Conservation (phyloP, 345 rosid species). For the Citrus sinensis region DNA sequence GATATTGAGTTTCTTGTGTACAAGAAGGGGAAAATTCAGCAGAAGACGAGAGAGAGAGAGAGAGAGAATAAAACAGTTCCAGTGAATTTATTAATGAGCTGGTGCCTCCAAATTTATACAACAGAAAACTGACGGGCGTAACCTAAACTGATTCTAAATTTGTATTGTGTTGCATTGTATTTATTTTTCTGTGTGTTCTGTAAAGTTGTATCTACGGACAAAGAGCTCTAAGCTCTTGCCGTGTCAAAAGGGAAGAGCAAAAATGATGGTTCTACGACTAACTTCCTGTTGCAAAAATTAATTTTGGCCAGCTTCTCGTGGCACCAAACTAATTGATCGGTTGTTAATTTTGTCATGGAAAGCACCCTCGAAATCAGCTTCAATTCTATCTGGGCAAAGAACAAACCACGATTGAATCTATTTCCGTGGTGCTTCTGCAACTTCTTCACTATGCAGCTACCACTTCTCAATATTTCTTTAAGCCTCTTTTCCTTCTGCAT, state of each 20-base stretch:
- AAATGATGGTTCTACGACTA: slow-evolving; percentile 61
- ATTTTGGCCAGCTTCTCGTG: slow-evolving; percentile 55
- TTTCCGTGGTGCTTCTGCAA: slow-evolving; percentile 47
- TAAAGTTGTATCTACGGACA: background rate
- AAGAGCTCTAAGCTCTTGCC: background rate
- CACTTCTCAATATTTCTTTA: slow-evolving; percentile 60
- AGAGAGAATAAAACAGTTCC: too few relatives aligned
- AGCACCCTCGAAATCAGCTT: slow-evolving; percentile 65
- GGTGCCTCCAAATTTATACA: background rate
- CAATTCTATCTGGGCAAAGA: slow-evolving; percentile 57
- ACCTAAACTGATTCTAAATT: background rate
- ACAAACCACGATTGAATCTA: slow-evolving; percentile 32
- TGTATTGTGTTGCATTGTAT: background rate
- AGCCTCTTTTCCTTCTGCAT: slow-evolving; percentile 71
- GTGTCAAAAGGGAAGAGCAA: slow-evolving; percentile 60
- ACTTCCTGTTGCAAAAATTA: slow-evolving; percentile 41
- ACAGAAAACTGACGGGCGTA: background rate
- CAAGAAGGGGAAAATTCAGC: too few relatives aligned
- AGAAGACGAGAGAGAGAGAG: too few relatives aligned
- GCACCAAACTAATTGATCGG: slow-evolving; percentile 79
- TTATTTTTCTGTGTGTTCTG: too few relatives aligned
- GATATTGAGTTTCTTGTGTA: too few relatives aligned
- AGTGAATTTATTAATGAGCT: too few relatives aligned
- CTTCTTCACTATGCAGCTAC: slow-evolving; percentile 59
- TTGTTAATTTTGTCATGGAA: slow-evolving; percentile 53